A percentile compares a stretch with the other conserved stretches of the same genome.
phyloP scores from a whole-genome alignment of 306 rosid genomes.

The Cucumis sativus region Cucumber_9930_V3 NC_026660.2:17185001-17185500 shows the following conservation, averaged over 20 bases:
- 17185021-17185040: background rate
- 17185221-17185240: conserved; percentile 96
- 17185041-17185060: background rate
- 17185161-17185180: background rate
- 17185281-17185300: conserved; percentile 80
- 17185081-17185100: background rate
- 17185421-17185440: background rate
- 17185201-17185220: conserved; percentile 22
- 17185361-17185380: conserved; percentile 91
- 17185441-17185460: background rate
- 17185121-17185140: background rate
- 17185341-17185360: conserved; percentile 95
- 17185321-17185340: conserved; percentile 91
- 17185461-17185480: background rate
- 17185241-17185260: conserved; percentile 94
- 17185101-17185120: background rate
- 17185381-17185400: conserved; percentile 97
- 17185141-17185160: background rate
- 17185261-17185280: conserved; percentile 86
- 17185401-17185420: conserved; percentile 12
- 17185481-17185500: conserved; percentile 91
- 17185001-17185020: background rate
- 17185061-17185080: background rate
- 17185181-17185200: background rate
- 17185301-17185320: conserved; percentile 87